Evolutionary conservation across 495 filamentous ascomycete species (phyloP).

Genomic region (Penicillium goetzii): DNA sequence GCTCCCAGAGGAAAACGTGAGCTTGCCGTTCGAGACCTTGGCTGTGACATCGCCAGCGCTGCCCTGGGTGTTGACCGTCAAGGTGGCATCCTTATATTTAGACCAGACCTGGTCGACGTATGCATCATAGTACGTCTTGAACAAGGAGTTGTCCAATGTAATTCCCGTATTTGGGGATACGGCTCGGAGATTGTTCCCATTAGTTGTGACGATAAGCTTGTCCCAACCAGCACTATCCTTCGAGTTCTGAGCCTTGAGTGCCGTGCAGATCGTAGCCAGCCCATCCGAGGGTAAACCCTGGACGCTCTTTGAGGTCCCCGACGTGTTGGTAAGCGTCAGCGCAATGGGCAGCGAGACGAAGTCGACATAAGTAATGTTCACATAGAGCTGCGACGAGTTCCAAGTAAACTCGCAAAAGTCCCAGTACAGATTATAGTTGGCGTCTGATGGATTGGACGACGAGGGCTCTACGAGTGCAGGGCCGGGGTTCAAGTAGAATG

Average conservation of each 20-base stretch:
- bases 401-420: constrained; percentile 77
- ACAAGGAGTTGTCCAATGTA: constrained; percentile 57
- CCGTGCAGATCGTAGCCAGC: constrained; percentile 57
- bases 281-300: constrained; percentile 60
- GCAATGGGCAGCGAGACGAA: constrained; percentile 70
- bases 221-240: constrained; percentile 65
- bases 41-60: constrained; percentile 54
- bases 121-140: constrained; percentile 62
- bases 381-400: constrained; percentile 67
- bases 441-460: constrained; percentile 65
- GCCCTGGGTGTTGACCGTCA: constrained; percentile 68
- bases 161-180: constrained; percentile 69
- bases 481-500: constrained; percentile 71
- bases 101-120: constrained; percentile 69
- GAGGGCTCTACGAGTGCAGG: constrained; percentile 73
- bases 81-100: constrained; percentile 53
- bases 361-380: constrained; percentile 77
- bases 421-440: constrained; percentile 67
- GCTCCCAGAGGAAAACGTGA: constrained; percentile 53
- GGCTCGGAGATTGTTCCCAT: constrained; percentile 60
- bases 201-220: constrained; percentile 57
- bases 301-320: constrained; percentile 58
- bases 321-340: constrained; percentile 58
- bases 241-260: constrained; percentile 55
- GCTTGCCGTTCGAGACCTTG: constrained; percentile 49